Percentiles rank a stretch among this genome's conserved stretches.
Evolutionary conservation across 2,329 filamentous ascomycete species (phyloP).

Genomic region (Coleophoma crateriformis): DNA sequence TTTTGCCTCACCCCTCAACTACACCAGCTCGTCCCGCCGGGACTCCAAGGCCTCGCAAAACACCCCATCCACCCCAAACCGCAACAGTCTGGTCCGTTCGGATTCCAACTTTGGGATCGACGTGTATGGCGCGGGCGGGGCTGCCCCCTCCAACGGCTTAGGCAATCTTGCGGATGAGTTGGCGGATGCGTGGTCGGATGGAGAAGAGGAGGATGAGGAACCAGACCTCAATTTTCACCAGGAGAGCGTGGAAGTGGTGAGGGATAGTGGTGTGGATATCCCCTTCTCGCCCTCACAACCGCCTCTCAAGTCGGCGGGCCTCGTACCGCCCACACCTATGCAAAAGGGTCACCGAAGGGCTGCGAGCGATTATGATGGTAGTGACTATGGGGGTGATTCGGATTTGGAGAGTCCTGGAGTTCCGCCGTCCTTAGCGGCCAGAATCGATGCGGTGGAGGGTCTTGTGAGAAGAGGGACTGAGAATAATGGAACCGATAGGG

Average conservation of each 20-base stretch:
- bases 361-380: slow-evolving; percentile 62
- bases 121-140: slow-evolving; percentile 29
- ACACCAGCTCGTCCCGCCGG: slow-evolving; percentile 14
- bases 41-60: slow-evolving; percentile 24
- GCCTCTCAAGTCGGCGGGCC: slow-evolving; percentile 11
- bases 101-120: slow-evolving; percentile 20
- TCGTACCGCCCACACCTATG: slow-evolving; percentile 13
- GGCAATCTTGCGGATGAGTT: slow-evolving; percentile 80
- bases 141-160: slow-evolving; percentile 47
- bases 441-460: slow-evolving; percentile 68
- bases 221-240: slow-evolving; percentile 33
- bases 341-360: slow-evolving; percentile 39
- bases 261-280: slow-evolving; percentile 29
- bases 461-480: slow-evolving; percentile 62
- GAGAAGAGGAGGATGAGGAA: slow-evolving; percentile 50
- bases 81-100: slow-evolving; percentile 14
- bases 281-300: slow-evolving; percentile 14
- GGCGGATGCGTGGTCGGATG: slow-evolving; percentile 65
- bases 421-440: slow-evolving; percentile 58
- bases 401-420: slow-evolving; percentile 67
- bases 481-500: slow-evolving; percentile 56
- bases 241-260: slow-evolving; percentile 24
- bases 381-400: slow-evolving; percentile 68
- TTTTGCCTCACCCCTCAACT: slow-evolving; percentile 20
- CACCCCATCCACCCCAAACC: slow-evolving; percentile 19